phyloP scores from a whole-genome alignment of 2,329 filamentous ascomycete species.

The Capronia epimyces region DNA sequence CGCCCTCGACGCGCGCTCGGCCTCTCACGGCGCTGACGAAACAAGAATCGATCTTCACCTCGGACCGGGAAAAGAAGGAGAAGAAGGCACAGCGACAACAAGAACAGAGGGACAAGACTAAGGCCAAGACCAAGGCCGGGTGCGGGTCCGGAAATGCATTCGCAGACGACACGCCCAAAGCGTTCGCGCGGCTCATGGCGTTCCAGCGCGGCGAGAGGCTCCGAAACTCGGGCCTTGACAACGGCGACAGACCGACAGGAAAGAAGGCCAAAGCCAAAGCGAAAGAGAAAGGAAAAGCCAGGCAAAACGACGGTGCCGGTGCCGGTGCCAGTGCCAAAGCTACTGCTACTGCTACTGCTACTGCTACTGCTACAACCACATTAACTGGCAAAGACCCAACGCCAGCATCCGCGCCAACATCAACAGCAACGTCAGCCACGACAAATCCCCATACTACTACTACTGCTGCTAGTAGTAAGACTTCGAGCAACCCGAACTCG shows the following conservation, averaged over 20 bases:
- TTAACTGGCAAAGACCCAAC: constrained; percentile 23
- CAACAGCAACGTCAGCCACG: constrained; percentile 21
- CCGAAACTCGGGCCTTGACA: constrained; percentile 59
- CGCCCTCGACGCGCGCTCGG: constrained; percentile 55
- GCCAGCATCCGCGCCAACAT: constrained; percentile 3
- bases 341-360: constrained; percentile 14
- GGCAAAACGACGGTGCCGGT: constrained; percentile 25
- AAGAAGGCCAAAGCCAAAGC: constrained; percentile 44
- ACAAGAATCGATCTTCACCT: constrained; percentile 36
- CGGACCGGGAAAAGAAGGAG: constrained; percentile 31
- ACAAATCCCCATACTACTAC: too few relatives aligned
- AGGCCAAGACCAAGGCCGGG: too few relatives aligned
- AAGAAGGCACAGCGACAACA: constrained; percentile 31
- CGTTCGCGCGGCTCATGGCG: constrained; percentile 81
- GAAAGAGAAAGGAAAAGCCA: too few relatives aligned
- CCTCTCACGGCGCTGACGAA: constrained; percentile 45
- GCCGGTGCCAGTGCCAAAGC: constrained; percentile 25
- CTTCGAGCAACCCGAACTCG: too few relatives aligned
- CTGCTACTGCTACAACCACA: constrained; percentile 15
- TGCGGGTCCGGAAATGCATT: too few relatives aligned
- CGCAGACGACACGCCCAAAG: constrained; percentile 77
- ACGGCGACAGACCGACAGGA: constrained; percentile 48
- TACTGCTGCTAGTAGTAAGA: too few relatives aligned
- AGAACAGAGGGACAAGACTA: constrained; percentile 34
- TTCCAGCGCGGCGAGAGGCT: constrained; percentile 56